A percentile compares a stretch with the other conserved stretches of the same genome.
These are phyloP conservation scores for Trametes meyenii DNA, from an alignment of 768 basidiomycete genomes.

Conservation along the genomic window DNA sequence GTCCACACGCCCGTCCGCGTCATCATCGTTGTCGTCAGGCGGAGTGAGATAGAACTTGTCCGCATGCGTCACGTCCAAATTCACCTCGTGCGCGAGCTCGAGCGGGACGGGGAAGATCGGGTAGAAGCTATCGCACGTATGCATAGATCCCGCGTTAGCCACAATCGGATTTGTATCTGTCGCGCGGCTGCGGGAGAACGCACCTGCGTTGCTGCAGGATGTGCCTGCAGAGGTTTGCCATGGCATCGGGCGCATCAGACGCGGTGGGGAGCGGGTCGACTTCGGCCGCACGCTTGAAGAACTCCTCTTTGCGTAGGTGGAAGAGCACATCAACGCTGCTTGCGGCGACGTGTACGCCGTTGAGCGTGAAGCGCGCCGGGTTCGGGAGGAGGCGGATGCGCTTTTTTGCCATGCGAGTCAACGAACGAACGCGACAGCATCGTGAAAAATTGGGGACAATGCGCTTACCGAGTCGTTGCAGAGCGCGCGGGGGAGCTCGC, in stretches of 20 bases:
- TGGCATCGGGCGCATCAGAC: constrained; percentile 57
- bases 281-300: constrained; percentile 67
- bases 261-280: constrained; percentile 48
- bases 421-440: neutral
- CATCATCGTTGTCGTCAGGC: constrained; percentile 27
- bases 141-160: too few relatives aligned
- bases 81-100: constrained; percentile 77
- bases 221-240: constrained; percentile 79
- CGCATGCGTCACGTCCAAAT: constrained; percentile 86
- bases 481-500: constrained; percentile 51
- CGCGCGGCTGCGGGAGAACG: constrained; percentile 4
- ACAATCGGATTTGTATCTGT: neutral
- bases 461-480: constrained; percentile 54
- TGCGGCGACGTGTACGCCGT: constrained; percentile 76
- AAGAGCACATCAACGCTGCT: constrained; percentile 89
- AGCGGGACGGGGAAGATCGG: constrained; percentile 88
- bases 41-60: constrained; percentile 43
- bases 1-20: constrained; percentile 37
- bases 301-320: constrained; percentile 86
- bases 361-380: constrained; percentile 83
- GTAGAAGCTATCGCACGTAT: constrained; percentile 69
- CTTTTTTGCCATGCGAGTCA: constrained; percentile 41
- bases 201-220: constrained; percentile 88
- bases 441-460: neutral
- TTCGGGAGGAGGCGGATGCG: constrained; percentile 83